Percentiles rank a stretch among this genome's conserved stretches.
phyloP scores from a whole-genome alignment of 805 yeast genomes.

The Candida cerambycidarum region DNA sequence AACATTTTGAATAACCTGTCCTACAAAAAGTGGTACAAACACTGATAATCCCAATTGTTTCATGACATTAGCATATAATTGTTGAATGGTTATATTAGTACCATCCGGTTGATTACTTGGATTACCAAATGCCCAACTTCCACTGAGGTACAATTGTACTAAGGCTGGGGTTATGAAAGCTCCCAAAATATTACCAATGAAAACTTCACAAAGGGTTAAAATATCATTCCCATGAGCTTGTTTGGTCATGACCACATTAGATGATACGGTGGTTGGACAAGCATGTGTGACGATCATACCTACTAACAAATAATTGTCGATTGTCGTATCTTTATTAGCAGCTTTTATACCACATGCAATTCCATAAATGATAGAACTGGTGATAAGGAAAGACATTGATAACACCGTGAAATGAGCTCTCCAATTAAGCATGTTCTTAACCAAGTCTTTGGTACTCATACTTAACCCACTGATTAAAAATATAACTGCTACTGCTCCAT shows the following conservation, averaged over 20 bases:
- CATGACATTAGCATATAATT: conserved; percentile 74
- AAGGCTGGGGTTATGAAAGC: conserved; percentile 87
- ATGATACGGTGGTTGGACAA: conserved; percentile 89
- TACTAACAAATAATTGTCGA: conserved; percentile 73
- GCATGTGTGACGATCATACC: conserved; percentile 82
- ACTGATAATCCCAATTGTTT: conserved; percentile 83
- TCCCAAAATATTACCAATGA: conserved; percentile 80
- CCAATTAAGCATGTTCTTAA: conserved; percentile 71
- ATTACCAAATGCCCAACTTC: conserved; percentile 74
- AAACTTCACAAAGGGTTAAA: conserved; percentile 78
- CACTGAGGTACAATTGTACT: conserved; percentile 63
- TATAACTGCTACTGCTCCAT: conserved; percentile 84
- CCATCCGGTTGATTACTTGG: conserved; percentile 58
- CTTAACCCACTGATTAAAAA: conserved; percentile 80
- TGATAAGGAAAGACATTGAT: conserved; percentile 66
- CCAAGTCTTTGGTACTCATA: conserved; percentile 63
- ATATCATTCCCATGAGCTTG: conserved; percentile 82
- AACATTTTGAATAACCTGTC: conserved; percentile 75
- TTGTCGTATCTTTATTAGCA: conserved; percentile 41
- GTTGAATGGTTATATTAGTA: conserved; percentile 41
- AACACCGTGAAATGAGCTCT: conserved; percentile 77
- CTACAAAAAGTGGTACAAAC: conserved; percentile 84
- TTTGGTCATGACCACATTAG: conserved; percentile 90
- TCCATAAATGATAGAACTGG: conserved; percentile 71
- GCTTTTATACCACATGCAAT: conserved; percentile 63